Base-by-base conservation (phyloP, 306 rosid species). In the Lathyrus tuberosus region DNA sequence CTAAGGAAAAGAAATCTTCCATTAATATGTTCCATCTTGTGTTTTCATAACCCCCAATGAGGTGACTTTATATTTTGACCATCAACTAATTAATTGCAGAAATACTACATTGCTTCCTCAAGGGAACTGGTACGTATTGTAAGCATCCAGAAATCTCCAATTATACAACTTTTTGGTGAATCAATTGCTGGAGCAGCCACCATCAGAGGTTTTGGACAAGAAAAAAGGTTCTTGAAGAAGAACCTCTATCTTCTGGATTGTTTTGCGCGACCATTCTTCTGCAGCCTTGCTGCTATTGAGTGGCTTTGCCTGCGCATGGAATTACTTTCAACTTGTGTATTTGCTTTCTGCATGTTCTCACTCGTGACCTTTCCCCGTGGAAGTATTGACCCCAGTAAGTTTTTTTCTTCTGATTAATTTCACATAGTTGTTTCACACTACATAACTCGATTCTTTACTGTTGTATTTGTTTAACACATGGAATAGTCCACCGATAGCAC, bases 231-330 rank as follows among this genome's bases (percentile, higher is more conserved):
- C 78, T 68, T 88, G 89, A 94, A 94, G 84, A 83, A 96, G 72
- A 94, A 94, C 70, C 97, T 94, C 42, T 84, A 88, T 86, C 97
- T 91, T 80, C 95, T 94, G 62, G 99, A 94, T 84, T 83, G 91
- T 78, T 91, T 88, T 79, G 86, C 95, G 38, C 91, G 99, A 43
- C 99, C 99, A 75, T 94, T 94, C 89, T 94, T 94, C 81, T 94
- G 97, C 89, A 94, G 99, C 82, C 84, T 94, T 69, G 92, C 99
- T n/a, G 99, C 99, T 54, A 94, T 94, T 75, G 99, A 94, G 80
- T 94, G 99, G 99, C 96, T 94, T 51, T 94, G 99, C 82, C 84
- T 94, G 30, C 91, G 99, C 33, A 94, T 94, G 99, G 99, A 94
- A 63, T 80, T 94, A 56, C 88, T 94, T 65, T 94, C 99, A 51